Percentiles rank a stretch among this genome's conserved stretches.
Evolutionary conservation across 257 asterid species (phyloP).

Genomic region (Solanum pennellii): DNA sequence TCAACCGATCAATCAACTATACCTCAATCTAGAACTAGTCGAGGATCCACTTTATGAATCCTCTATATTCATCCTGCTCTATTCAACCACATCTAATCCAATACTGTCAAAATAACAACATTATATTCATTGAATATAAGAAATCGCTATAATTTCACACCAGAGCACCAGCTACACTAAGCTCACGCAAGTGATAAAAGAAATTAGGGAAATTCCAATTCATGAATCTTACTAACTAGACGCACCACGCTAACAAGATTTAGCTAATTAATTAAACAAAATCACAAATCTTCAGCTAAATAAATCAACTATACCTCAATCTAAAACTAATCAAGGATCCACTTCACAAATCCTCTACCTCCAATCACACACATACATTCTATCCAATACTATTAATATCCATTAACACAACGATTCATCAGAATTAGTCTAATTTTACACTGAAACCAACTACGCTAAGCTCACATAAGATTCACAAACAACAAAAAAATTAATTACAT

Average conservation of each 20-base stretch:
- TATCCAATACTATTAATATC: background rate
- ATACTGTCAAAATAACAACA: background rate
- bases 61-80: background rate
- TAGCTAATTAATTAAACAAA: background rate
- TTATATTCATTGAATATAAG: background rate
- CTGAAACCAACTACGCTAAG: background rate
- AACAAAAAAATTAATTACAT: background rate
- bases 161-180: background rate
- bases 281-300: background rate
- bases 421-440: background rate
- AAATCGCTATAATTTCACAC: background rate
- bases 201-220: background rate
- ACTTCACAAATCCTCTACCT: slow-evolving; percentile 3
- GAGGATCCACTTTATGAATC: background rate
- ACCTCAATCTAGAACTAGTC: background rate
- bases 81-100: background rate
- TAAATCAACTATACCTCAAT: background rate
- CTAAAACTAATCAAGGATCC: background rate
- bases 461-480: background rate
- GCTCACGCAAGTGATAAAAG: background rate
- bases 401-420: background rate
- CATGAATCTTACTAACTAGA: background rate
- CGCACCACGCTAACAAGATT: background rate
- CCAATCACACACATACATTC: background rate
- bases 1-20: background rate